Conservation (phyloP, 2,329 filamentous ascomycete genomes). For the Chaetomium strumarium region DNA sequence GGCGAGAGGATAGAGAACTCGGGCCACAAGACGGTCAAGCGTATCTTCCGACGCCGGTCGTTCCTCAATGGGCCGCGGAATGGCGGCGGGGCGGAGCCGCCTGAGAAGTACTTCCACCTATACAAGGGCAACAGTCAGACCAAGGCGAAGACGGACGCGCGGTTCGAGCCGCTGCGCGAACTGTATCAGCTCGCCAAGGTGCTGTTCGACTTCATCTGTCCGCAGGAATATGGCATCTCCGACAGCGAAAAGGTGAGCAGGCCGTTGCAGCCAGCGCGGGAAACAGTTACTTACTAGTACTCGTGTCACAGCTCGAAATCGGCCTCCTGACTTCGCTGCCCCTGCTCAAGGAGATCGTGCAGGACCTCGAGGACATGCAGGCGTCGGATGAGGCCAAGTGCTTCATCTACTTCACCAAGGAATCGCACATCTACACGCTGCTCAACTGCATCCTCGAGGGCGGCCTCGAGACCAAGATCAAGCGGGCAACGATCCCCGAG, state of each 20-base stretch:
- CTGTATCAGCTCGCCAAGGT: constrained; percentile 92
- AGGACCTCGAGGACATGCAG: constrained; percentile 94
- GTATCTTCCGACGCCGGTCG: constrained; percentile 55
- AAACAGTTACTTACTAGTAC: constrained; percentile 16
- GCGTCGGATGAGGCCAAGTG: constrained; percentile 89
- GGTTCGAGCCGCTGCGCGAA: constrained; percentile 83
- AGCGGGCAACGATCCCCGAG: constrained; percentile 89
- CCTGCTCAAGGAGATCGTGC: constrained; percentile 91
- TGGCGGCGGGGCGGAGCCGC: constrained; percentile 48
- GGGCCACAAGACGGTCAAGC: constrained; percentile 36
- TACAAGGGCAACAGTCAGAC: constrained; percentile 70
- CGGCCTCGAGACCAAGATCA: constrained; percentile 94
- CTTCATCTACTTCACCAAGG: constrained; percentile 99
- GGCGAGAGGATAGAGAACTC: constrained; percentile 34
- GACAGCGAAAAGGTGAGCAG: constrained; percentile 69
- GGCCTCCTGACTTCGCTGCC: constrained; percentile 90
- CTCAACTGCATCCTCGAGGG: constrained; percentile 97
- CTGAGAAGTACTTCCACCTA: constrained; percentile 81
- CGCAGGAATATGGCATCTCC: constrained; percentile 95
- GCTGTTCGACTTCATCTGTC: constrained; percentile 95
- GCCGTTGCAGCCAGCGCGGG: background rate
- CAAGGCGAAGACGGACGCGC: constrained; percentile 74
- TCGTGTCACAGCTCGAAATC: constrained; percentile 68
- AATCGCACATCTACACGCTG: constrained; percentile 96
- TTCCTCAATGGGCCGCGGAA: constrained; percentile 51